Conservation (phyloP, 2,329 filamentous ascomycete genomes). For the Mollisia scopiformis region DNA sequence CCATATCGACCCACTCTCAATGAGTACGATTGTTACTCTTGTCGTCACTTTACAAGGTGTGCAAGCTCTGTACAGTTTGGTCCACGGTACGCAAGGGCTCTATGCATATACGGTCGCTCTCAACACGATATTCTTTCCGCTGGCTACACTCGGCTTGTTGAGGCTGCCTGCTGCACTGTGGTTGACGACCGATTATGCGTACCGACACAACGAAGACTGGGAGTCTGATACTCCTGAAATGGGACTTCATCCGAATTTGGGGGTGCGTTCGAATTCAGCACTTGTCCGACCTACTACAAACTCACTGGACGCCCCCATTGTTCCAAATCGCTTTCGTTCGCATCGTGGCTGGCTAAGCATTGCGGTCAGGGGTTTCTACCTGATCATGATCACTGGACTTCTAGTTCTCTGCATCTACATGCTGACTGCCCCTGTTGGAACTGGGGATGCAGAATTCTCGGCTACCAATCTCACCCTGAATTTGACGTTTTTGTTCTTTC, state of each 20-base stretch:
- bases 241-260: not conserved
- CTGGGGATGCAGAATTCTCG: not conserved
- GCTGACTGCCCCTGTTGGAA: not conserved
- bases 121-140: conserved; percentile 27
- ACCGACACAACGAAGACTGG: not conserved
- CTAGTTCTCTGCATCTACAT: not conserved
- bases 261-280: not conserved
- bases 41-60: conserved; percentile 28
- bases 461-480: not conserved
- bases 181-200: conserved; percentile 20
- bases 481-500: not conserved
- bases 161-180: conserved; percentile 27
- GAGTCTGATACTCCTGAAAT: not conserved
- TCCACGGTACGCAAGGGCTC: not conserved
- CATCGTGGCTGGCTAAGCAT: not conserved
- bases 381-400: not conserved
- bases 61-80: not conserved
- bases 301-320: not conserved
- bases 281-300: not conserved
- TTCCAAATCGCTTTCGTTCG: not conserved
- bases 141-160: conserved; percentile 29
- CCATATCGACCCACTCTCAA: not conserved
- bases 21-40: conserved; percentile 21
- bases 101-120: conserved; percentile 5
- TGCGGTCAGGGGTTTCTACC: not conserved